Evolutionary conservation across 73 alveolate species (phyloP).

Genomic region (Paramecium primaurelia): DNA sequence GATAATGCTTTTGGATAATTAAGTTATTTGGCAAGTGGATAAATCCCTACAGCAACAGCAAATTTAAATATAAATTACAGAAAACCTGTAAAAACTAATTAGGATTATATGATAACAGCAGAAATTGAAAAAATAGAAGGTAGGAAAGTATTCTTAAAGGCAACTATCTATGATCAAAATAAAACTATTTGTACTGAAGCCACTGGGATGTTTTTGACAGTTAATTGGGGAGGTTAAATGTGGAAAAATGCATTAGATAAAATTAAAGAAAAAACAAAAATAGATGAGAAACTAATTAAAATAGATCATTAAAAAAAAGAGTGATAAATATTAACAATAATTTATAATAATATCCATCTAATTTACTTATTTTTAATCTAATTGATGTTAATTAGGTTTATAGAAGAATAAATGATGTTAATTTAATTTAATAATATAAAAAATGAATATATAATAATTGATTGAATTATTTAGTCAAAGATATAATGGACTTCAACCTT

Average conservation of each 20-base stretch:
- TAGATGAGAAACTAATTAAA: background rate
- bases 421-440: background rate
- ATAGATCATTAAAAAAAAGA: background rate
- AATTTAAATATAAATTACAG: constrained; percentile 50
- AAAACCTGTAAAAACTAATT: constrained; percentile 44
- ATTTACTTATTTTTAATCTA: background rate
- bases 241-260: constrained; percentile 2
- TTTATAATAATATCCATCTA: background rate
- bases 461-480: background rate
- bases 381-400: background rate
- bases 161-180: constrained; percentile 12
- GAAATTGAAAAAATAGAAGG: constrained; percentile 47
- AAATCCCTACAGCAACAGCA: constrained; percentile 46
- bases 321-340: background rate
- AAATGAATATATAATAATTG: constrained; percentile 7
- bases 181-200: constrained; percentile 1
- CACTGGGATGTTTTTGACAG: constrained; percentile 35
- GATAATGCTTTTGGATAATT: constrained; percentile 50
- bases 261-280: background rate
- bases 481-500: background rate
- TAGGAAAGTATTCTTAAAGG: constrained; percentile 48
- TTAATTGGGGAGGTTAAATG: constrained; percentile 48
- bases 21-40: constrained; percentile 15
- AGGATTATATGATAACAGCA: constrained; percentile 48
- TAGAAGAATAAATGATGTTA: background rate